Conservation (phyloP, 257 asterid genomes). For the Jacaranda copaia region DNA sequence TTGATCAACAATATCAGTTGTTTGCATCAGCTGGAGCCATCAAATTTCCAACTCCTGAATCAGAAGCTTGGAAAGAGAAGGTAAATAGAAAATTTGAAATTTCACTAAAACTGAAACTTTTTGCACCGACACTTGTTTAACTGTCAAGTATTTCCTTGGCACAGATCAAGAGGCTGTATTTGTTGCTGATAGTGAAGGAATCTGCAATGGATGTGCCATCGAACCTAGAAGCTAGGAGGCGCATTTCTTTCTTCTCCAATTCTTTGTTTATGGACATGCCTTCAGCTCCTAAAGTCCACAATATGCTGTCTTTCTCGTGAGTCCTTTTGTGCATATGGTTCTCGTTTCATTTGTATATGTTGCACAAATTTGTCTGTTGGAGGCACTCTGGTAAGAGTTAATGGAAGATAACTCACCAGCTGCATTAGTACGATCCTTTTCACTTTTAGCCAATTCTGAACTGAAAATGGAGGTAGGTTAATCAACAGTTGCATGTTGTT, state of each 20-base stretch:
- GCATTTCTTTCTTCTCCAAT: constrained; percentile 95
- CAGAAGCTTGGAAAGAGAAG: constrained; percentile 98
- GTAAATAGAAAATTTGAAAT: constrained; percentile 43
- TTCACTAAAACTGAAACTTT: constrained; percentile 1
- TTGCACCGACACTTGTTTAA: constrained; percentile 31
- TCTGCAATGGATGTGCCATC: constrained; percentile 99
- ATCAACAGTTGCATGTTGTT: neutral
- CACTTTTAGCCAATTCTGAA: neutral
- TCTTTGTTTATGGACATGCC: constrained; percentile 99
- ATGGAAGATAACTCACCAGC: too few species aligned
- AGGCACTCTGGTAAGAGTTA: too few species aligned
- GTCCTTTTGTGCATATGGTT: constrained; percentile 43
- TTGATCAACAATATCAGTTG: constrained; percentile 81
- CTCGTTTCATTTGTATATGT: constrained; percentile 18
- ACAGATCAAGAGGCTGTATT: constrained; percentile 94
- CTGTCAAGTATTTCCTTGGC: constrained; percentile 26
- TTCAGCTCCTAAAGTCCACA: constrained; percentile 96
- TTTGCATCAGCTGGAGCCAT: constrained; percentile 99
- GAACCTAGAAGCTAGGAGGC: constrained; percentile 97
- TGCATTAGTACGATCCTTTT: neutral
- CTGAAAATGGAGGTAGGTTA: neutral
- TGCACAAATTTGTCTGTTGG: too few species aligned
- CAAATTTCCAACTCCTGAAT: constrained; percentile 82
- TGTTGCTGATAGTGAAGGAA: constrained; percentile 95
- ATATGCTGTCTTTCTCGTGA: constrained; percentile 98